These are phyloP conservation scores for Ogataea pilisensis DNA, from an alignment of 805 yeast genomes.

Conservation along the genomic window DNA sequence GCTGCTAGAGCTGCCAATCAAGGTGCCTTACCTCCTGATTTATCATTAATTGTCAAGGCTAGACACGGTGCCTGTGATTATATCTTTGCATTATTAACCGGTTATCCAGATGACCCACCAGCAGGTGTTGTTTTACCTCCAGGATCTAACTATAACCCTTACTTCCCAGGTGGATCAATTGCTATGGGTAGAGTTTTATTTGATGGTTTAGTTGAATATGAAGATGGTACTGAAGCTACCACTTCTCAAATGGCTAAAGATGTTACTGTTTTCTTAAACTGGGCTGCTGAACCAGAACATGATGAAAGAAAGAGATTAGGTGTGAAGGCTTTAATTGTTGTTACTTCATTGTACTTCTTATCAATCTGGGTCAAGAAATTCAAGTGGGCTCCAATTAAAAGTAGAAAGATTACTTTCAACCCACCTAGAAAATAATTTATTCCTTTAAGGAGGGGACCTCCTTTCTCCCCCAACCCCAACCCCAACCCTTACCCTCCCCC, in stretches of 20 bases:
- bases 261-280: constrained; percentile 90
- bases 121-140: constrained; percentile 93
- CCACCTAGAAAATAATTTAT: constrained; percentile 73
- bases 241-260: constrained; percentile 99
- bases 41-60: constrained; percentile 95
- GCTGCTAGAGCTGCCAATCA: constrained; percentile 99
- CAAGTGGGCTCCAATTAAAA: constrained; percentile 97
- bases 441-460: background rate
- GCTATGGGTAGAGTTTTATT: constrained; percentile 99
- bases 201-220: constrained; percentile 96
- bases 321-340: constrained; percentile 80
- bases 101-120: constrained; percentile 98
- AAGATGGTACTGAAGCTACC: constrained; percentile 98
- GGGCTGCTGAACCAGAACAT: constrained; percentile 98
- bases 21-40: constrained; percentile 98
- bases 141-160: constrained; percentile 97
- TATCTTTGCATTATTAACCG: constrained; percentile 90
- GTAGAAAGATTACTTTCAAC: constrained; percentile 87
- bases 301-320: constrained; percentile 98
- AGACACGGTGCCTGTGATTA: constrained; percentile 98
- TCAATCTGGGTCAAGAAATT: constrained; percentile 93
- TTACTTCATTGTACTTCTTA: constrained; percentile 73
- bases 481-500: no score
- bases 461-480: background rate
- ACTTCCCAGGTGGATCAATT: constrained; percentile 99